Base-by-base conservation (phyloP, 179 eudicot species). In the Silene vulgaris region DNA sequence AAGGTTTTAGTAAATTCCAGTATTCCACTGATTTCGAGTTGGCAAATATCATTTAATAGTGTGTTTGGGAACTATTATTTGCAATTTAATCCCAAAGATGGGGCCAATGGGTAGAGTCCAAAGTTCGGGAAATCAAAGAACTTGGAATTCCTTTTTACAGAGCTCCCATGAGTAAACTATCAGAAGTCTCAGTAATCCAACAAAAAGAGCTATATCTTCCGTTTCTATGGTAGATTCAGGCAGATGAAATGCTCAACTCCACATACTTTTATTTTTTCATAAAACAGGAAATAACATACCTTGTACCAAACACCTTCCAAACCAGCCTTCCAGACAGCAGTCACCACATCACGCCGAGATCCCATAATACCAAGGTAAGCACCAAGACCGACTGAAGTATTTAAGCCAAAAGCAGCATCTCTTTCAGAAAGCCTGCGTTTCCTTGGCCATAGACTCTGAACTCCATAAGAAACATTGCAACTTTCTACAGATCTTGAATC, bases 301-400 rank as follows among this genome's bases (percentile, higher is more conserved):
- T 94, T 94, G 81, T 88, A 94, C 98, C 98, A 94, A 77, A 87
- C 90, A 67, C 98, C 97, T 76, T 94, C 97, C 68, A 94, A 92
- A 76, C 98, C 98, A 64, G 97, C 89, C 78, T 89, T 94, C 98
- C 98, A 94, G 60, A 92, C 89, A 77, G 98, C 91, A 78, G 98
- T 89, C 57, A 90, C 94, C 68, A 92, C 97, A 84, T 92, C 98
- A 79, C 98, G 85, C 66, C 97, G 90, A 69, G 98, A 94, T 62
- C 98, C 98, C 98, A 94, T 94, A 48, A 94, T 94, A 69, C 98
- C 98, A 81, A 92, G 96, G 86, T 90, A 94, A 62, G 97, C 93
- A 78, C 98, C 98, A 61, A 94, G 87, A 75, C 97, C 98, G 69
- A 90, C 92, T 13, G 95, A 92, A 40, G 98, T 94, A 69, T 90